Percentiles rank a stretch among this genome's conserved stretches.
These are phyloP conservation scores for Linderina pennispora DNA, from an alignment of 192 early-diverging fungal genomes.

Conservation along the genomic window DNA sequence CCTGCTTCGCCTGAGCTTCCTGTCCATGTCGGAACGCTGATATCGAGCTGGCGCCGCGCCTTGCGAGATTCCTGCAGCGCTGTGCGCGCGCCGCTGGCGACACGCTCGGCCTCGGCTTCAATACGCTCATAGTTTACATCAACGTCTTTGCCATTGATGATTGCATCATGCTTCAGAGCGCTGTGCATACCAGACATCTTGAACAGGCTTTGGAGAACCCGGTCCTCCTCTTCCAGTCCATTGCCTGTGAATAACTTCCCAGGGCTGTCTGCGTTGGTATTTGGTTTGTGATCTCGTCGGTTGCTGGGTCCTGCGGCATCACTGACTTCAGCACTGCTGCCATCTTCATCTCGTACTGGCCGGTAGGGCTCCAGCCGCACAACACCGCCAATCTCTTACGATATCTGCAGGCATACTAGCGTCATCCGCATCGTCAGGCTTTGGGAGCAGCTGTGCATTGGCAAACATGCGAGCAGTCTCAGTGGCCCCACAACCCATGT, in stretches of 20 bases:
- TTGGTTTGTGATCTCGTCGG: too few species aligned
- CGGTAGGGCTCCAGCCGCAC: conserved; percentile 25
- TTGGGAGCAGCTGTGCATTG: conserved; percentile 56
- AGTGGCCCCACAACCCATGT: conserved; percentile 48
- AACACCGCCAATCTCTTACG: conserved; percentile 14
- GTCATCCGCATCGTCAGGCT: not conserved
- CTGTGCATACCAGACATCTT: conserved; percentile 81
- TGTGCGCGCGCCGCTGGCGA: conserved; percentile 73
- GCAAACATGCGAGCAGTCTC: conserved; percentile 86
- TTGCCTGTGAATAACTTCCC: conserved; percentile 11
- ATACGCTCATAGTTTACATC: conserved; percentile 62
- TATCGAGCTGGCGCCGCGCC: conserved; percentile 51
- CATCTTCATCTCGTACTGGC: conserved; percentile 3
- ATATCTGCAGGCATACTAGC: too few species aligned
- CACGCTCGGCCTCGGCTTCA: conserved; percentile 71
- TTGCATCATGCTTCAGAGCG: conserved; percentile 87
- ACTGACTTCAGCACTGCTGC: too few species aligned
- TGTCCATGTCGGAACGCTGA: conserved; percentile 87
- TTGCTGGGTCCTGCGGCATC: too few species aligned
- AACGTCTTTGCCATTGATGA: conserved; percentile 62
- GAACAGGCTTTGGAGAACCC: conserved; percentile 77
- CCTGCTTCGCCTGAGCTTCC: conserved; percentile 63
- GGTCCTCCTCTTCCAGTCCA: conserved; percentile 49
- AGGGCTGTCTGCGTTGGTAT: not conserved
- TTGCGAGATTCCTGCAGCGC: conserved; percentile 71